These are phyloP conservation scores for Stemphylium lycopersici DNA, from an alignment of 2,329 filamentous ascomycete species.

Conservation along the genomic window DNA sequence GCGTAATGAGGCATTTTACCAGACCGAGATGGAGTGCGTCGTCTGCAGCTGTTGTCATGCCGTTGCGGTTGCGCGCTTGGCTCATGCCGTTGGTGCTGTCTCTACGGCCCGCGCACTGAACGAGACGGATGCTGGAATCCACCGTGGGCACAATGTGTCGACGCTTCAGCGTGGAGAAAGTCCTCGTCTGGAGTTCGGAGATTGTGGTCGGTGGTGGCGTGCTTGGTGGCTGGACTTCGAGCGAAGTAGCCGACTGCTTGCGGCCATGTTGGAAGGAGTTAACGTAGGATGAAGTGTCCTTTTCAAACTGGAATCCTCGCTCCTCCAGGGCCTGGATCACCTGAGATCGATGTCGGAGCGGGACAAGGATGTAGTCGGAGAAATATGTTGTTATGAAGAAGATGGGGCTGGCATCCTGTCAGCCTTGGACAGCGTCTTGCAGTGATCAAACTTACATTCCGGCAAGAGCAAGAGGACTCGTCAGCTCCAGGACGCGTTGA, in stretches of 20 bases:
- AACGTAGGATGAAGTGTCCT: slow-evolving; percentile 65
- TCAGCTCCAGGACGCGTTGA: slow-evolving; percentile 88
- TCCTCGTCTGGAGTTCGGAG: slow-evolving; percentile 79
- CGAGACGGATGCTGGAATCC: slow-evolving; percentile 70
- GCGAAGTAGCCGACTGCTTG: slow-evolving; percentile 54
- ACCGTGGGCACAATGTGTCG: slow-evolving; percentile 76
- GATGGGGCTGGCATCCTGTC: slow-evolving; percentile 66
- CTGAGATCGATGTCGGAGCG: slow-evolving; percentile 71
- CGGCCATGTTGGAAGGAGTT: slow-evolving; percentile 58
- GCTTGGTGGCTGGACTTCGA: slow-evolving; percentile 59
- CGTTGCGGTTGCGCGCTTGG: slow-evolving; percentile 35
- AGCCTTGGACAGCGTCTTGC: slow-evolving; percentile 1
- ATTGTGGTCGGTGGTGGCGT: slow-evolving; percentile 80
- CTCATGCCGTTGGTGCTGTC: slow-evolving; percentile 41
- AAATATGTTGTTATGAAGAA: slow-evolving; percentile 99
- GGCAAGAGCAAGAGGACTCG: slow-evolving; percentile 86
- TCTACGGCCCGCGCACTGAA: slow-evolving; percentile 77
- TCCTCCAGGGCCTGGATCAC: slow-evolving; percentile 79
- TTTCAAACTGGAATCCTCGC: slow-evolving; percentile 83
- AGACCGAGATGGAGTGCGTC: slow-evolving; percentile 56
- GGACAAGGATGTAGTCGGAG: slow-evolving; percentile 94
- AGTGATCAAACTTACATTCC: slow-evolving; percentile 67
- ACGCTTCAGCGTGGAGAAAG: slow-evolving; percentile 81
- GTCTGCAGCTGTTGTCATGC: slow-evolving; percentile 45
- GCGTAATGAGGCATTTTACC: slow-evolving; percentile 55